These are phyloP conservation scores for Lentinus tigrinus DNA, from an alignment of 768 basidiomycete species.

Conservation along the genomic window DNA sequence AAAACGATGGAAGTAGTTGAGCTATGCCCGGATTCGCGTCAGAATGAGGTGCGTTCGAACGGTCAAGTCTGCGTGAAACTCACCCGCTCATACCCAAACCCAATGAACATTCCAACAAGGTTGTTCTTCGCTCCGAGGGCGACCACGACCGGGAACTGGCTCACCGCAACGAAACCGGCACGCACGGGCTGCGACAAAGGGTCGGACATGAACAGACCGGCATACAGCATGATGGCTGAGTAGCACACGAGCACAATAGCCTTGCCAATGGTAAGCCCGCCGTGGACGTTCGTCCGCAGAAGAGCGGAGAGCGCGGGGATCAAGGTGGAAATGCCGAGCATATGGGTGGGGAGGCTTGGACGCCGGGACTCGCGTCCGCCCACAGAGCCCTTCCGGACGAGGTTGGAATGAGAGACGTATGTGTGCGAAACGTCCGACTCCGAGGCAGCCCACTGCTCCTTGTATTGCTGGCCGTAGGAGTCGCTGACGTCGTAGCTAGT, in stretches of 20 bases:
- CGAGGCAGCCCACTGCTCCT: slow-evolving; percentile 4
- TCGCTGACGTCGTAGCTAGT: not conserved
- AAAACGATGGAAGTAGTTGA: slow-evolving; percentile 52
- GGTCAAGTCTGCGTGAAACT: slow-evolving; percentile 1
- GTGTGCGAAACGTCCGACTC: slow-evolving; percentile 16
- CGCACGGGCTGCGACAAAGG: slow-evolving; percentile 36
- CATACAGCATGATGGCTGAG: slow-evolving; percentile 33
- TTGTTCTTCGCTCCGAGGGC: slow-evolving; percentile 51
- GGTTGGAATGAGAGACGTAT: slow-evolving; percentile 6
- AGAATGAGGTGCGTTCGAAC: not conserved
- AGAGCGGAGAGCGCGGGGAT: slow-evolving; percentile 27
- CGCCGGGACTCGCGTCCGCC: slow-evolving; percentile 12
- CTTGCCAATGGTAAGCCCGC: slow-evolving; percentile 37
- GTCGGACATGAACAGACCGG: slow-evolving; percentile 33
- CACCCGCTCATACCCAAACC: slow-evolving; percentile 49
- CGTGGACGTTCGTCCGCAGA: slow-evolving; percentile 33
- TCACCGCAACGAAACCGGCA: slow-evolving; percentile 37
- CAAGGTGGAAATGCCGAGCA: slow-evolving; percentile 11
- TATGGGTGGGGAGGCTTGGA: slow-evolving; percentile 9
- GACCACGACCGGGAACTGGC: slow-evolving; percentile 46
- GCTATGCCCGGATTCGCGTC: not conserved
- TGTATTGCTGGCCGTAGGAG: not conserved
- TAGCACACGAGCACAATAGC: slow-evolving; percentile 40
- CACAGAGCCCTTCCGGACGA: slow-evolving; percentile 13
- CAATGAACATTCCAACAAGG: slow-evolving; percentile 37